These are phyloP conservation scores for Leccinum variabile DNA, from an alignment of 1,284 basidiomycete species.

Conservation along the genomic window DNA sequence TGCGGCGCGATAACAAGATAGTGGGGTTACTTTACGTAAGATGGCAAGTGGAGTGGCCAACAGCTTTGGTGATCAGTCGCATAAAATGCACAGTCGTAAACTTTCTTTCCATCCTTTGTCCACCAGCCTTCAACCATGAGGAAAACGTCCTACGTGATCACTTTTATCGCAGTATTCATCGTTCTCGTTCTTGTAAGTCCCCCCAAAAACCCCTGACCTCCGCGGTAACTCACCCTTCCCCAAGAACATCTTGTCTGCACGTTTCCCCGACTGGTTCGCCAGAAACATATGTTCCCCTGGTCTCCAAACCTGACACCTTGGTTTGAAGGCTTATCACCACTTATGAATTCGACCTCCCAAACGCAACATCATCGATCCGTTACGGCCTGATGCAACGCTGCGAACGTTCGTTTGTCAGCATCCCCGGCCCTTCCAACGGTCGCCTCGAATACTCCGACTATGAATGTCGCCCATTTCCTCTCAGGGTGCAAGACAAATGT, in stretches of 20 bases:
- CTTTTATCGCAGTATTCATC: constrained; percentile 52
- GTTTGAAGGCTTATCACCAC: constrained; percentile 58
- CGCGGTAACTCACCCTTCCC: neutral
- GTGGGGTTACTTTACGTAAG: constrained; percentile 14
- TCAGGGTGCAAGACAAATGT: constrained; percentile 58
- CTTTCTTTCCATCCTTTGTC: neutral
- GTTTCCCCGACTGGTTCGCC: constrained; percentile 63
- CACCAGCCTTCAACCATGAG: constrained; percentile 44
- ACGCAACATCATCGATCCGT: constrained; percentile 47
- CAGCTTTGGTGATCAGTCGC: neutral
- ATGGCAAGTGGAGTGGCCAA: neutral
- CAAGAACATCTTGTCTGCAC: constrained; percentile 60
- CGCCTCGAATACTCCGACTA: constrained; percentile 54
- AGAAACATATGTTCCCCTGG: constrained; percentile 14
- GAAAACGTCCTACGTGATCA: constrained; percentile 62
- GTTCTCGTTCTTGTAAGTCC: constrained; percentile 54
- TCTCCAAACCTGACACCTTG: constrained; percentile 22
- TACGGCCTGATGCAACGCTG: constrained; percentile 64
- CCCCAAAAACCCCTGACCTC: neutral
- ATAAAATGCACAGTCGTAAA: neutral
- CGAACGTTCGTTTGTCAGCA: constrained; percentile 47
- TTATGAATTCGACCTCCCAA: constrained; percentile 46
- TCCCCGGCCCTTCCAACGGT: constrained; percentile 48
- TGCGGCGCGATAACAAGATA: constrained; percentile 23
- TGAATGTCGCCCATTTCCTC: constrained; percentile 65